Percentiles rank a stretch among this genome's conserved stretches.
Conservation (phyloP, 1,139 yeast genomes). For the Schwanniomyces etchellsii region DNA sequence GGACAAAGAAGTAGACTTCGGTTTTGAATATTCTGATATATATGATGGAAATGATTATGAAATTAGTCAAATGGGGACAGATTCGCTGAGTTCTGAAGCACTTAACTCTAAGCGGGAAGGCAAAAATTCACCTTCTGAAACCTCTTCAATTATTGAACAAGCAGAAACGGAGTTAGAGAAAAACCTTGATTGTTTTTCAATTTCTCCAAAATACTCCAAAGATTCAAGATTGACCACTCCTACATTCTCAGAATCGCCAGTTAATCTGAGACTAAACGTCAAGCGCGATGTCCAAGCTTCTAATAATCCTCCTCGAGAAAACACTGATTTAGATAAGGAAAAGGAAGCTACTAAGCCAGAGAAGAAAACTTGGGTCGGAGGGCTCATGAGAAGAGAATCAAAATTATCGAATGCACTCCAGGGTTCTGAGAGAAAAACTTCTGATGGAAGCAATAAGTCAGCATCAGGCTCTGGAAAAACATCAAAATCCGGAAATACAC, state of each 20-base stretch:
- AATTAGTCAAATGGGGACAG: constrained; percentile 6
- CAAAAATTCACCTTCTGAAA: constrained; percentile 5
- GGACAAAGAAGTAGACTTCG: constrained; percentile 24
- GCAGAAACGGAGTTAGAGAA: neutral
- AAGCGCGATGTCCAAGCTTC: constrained; percentile 2
- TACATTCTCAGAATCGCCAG: constrained; percentile 2
- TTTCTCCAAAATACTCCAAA: neutral
- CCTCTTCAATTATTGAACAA: constrained; percentile 5
- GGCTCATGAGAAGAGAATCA: constrained; percentile 32
- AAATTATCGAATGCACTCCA: constrained; percentile 8
- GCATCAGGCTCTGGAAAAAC: constrained; percentile 10
- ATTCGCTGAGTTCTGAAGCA: neutral
- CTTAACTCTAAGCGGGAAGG: constrained; percentile 1
- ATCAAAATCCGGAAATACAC: constrained; percentile 2
- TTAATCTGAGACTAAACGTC: constrained; percentile 1
- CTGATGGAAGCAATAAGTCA: constrained; percentile 9
- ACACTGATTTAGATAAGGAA: constrained; percentile 3
- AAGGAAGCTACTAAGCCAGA: constrained; percentile 11
- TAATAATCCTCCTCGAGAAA: neutral
- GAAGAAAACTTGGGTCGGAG: constrained; percentile 42
- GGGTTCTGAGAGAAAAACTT: constrained; percentile 7
- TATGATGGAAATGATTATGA: constrained; percentile 29
- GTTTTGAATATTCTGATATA: constrained; percentile 28
- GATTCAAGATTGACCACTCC: constrained; percentile 2
- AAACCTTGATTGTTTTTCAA: neutral